Evolutionary conservation across 441 rosid species (phyloP).

Genomic region (Brassica hybrid): DNA sequence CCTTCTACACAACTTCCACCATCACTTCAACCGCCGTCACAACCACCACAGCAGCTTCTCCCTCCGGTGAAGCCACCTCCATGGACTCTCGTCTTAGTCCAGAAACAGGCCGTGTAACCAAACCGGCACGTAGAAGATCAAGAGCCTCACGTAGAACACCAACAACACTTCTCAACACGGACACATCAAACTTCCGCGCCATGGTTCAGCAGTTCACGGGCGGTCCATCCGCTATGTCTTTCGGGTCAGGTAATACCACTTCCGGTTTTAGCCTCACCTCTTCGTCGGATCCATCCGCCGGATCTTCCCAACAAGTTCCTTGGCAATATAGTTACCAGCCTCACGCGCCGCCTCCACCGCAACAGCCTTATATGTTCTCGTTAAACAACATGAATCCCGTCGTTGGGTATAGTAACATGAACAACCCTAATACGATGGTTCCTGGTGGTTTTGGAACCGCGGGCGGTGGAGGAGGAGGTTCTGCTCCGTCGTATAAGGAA

Average conservation of each 20-base stretch:
- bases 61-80: slow-evolving; percentile 31
- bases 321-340: slow-evolving; percentile 37
- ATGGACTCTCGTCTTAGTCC: slow-evolving; percentile 40
- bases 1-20: slow-evolving; percentile 38
- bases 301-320: slow-evolving; percentile 38
- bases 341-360: slow-evolving; percentile 24
- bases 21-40: slow-evolving; percentile 39
- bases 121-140: slow-evolving; percentile 55
- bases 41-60: slow-evolving; percentile 29
- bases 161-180: slow-evolving; percentile 85
- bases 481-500: slow-evolving; percentile 36
- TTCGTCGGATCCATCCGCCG: slow-evolving; percentile 32
- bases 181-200: slow-evolving; percentile 87
- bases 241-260: slow-evolving; percentile 30
- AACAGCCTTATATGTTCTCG: slow-evolving; percentile 41
- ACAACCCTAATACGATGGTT: slow-evolving; percentile 32
- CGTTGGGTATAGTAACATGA: slow-evolving; percentile 33
- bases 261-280: slow-evolving; percentile 41
- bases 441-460: slow-evolving; percentile 25
- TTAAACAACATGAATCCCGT: slow-evolving; percentile 32
- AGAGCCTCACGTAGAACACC: slow-evolving; percentile 95
- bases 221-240: slow-evolving; percentile 56
- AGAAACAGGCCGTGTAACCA: slow-evolving; percentile 41
- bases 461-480: slow-evolving; percentile 33
- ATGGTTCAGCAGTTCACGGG: slow-evolving; percentile 97